Base-by-base conservation (phyloP, 1,284 basidiomycete species). In the Ganoderma lucidum region DNA sequence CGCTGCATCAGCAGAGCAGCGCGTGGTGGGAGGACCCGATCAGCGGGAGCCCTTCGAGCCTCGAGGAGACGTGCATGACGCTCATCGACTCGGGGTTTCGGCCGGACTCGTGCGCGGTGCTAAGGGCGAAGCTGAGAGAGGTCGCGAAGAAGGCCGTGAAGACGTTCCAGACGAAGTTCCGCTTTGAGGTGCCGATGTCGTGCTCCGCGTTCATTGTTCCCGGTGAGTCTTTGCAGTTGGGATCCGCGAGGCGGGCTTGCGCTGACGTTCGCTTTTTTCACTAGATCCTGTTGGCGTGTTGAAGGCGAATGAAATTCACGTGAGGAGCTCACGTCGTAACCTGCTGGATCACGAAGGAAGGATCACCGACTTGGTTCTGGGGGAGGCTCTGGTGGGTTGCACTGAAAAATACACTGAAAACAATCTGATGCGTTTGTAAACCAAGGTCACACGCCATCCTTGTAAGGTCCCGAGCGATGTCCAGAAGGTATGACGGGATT, bases 401-500 rank as follows among this genome's bases (percentile, higher is more conserved):
- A 6, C 42, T 44, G 42, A 19, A 23, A 23, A 19, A 5, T 32
- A 23, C 3, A 17, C 35, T 19, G 45, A 23, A 23, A 48, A 23
- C 23, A 51, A 17, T 51, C 48, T 23, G 10, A 23, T n/a, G 9
- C 23, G 9, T 28, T 6, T 53, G 23, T 28, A 4, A 28, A 12
- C 12, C 23, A 53, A 53, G 84, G 80, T 84, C 14, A 84, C 82
- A 9, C 76, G 85, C 10, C 82, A 83, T 72, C 85, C 85, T 1
- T 85, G 84, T 75, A 86, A 86, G 67, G 75, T 85, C 0, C 82
- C 83, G 0, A 82, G 80, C 1, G 85, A 86, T 70, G 78, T 83
- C 0, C 82, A 84, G 68, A 85, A 83, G 77, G 84, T 83, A 63
- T n/a, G 59, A 0, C 3, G 2, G 9, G n/a, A 35, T 5, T 2